phyloP scores from a whole-genome alignment of 768 basidiomycete species.

The Mycena polygramma region DNA sequence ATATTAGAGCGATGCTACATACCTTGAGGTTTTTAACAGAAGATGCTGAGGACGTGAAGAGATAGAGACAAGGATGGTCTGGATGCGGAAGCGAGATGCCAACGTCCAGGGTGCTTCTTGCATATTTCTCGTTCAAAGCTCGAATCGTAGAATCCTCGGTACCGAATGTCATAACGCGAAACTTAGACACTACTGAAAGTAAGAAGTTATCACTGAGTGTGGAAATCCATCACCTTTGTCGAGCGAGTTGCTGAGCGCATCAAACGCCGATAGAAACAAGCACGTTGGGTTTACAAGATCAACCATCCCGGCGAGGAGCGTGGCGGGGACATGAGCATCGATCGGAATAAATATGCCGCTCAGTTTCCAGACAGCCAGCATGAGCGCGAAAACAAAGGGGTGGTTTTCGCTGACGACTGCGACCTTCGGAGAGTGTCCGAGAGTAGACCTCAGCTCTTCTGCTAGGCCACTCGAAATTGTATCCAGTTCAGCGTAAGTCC shows the following conservation, averaged over 20 bases:
- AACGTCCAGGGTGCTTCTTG: too few relatives aligned
- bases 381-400: conserved; percentile 31
- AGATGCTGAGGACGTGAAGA: conserved; percentile 31
- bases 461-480: conserved; percentile 25
- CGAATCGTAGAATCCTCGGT: conserved; percentile 23
- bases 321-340: conserved; percentile 28
- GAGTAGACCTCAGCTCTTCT: not conserved
- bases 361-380: conserved; percentile 35
- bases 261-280: conserved; percentile 13
- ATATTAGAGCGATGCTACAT: too few relatives aligned
- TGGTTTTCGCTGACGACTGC: conserved; percentile 30
- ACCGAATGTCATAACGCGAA: conserved; percentile 18
- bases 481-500: conserved; percentile 33
- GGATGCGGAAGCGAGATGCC: not conserved
- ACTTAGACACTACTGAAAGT: not conserved
- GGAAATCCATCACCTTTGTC: conserved; percentile 3
- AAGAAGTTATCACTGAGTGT: too few relatives aligned
- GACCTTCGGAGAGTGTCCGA: conserved; percentile 12
- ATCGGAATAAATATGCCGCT: conserved; percentile 32
- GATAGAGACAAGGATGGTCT: conserved; percentile 22
- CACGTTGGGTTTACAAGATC: conserved; percentile 26
- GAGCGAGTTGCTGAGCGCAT: conserved; percentile 7
- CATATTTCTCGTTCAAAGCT: conserved; percentile 18
- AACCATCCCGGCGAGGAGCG: conserved; percentile 27
- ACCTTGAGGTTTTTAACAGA: conserved; percentile 27